These are phyloP conservation scores for Globomyces sp. DNA, from an alignment of 371 early-diverging fungal species.

Conservation along the genomic window DNA sequence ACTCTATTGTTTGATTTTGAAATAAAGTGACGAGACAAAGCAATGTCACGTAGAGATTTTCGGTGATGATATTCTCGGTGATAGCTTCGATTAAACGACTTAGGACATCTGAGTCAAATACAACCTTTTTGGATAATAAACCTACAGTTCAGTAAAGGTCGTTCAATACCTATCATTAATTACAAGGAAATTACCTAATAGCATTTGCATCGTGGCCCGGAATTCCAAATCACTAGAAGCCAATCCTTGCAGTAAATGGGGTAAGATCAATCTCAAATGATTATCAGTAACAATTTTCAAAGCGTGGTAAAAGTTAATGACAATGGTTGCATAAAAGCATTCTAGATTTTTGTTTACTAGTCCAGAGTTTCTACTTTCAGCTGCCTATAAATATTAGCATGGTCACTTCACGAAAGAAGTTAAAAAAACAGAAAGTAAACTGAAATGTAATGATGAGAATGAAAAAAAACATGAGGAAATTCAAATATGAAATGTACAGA, in stretches of 20 bases:
- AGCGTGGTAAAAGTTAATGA: slow-evolving; percentile 60
- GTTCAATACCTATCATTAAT: too few relatives aligned
- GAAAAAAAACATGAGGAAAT: too few relatives aligned
- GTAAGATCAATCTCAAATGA: slow-evolving; percentile 53
- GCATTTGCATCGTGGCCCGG: slow-evolving; percentile 10
- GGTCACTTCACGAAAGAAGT: not conserved
- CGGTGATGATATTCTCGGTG: not conserved
- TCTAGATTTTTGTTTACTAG: slow-evolving; percentile 51
- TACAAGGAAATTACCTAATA: not conserved
- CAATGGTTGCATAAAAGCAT: slow-evolving; percentile 65
- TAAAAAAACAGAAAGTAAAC: slow-evolving; percentile 27
- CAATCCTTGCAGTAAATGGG: slow-evolving; percentile 49
- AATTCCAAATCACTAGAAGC: slow-evolving; percentile 15
- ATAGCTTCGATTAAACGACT: not conserved
- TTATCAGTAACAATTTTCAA: slow-evolving; percentile 50
- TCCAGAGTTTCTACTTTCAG: slow-evolving; percentile 14
- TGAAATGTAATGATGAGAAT: too few relatives aligned
- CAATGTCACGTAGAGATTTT: not conserved
- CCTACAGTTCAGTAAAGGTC: too few relatives aligned
- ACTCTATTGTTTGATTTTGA: not conserved
- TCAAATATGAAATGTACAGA: not conserved
- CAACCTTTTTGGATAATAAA: slow-evolving; percentile 1
- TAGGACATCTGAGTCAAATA: not conserved
- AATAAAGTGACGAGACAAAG: not conserved
- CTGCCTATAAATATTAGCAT: slow-evolving; percentile 41